Conservation (phyloP, 495 filamentous ascomycete species). For the Annulohypoxylon moriforme region DNA sequence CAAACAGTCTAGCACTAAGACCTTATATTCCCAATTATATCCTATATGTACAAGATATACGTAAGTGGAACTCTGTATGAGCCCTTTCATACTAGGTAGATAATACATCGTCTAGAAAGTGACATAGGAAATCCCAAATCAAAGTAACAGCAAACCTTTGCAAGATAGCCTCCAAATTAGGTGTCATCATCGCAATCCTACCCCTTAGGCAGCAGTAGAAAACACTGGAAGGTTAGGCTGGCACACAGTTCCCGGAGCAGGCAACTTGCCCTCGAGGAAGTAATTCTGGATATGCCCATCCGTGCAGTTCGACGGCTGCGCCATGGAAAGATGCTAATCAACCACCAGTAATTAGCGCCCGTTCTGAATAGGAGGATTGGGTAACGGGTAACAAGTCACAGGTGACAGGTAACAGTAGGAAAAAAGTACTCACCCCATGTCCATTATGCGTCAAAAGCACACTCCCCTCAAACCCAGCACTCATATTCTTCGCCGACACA, state of each 20-base stretch:
- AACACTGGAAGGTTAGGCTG: slow-evolving; percentile 29
- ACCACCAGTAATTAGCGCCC: not conserved
- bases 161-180: too few relatives aligned
- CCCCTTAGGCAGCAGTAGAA: not conserved
- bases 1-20: not conserved
- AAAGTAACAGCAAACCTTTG: too few relatives aligned
- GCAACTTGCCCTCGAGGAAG: slow-evolving; percentile 34
- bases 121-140: not conserved
- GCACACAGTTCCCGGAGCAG: slow-evolving; percentile 22
- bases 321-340: slow-evolving; percentile 20
- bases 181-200: not conserved
- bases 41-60: not conserved
- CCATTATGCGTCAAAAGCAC: slow-evolving; percentile 64
- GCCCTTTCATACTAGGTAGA: not conserved
- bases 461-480: slow-evolving; percentile 63
- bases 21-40: not conserved
- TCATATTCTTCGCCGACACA: slow-evolving; percentile 62
- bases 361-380: too few relatives aligned
- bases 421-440: slow-evolving; percentile 60
- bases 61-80: not conserved
- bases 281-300: slow-evolving; percentile 19
- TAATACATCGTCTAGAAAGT: too few relatives aligned
- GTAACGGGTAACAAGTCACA: too few relatives aligned
- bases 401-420: not conserved
- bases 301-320: slow-evolving; percentile 36